Base-by-base conservation (phyloP, 768 basidiomycete genomes). In the Phanerochaete sordida region DNA sequence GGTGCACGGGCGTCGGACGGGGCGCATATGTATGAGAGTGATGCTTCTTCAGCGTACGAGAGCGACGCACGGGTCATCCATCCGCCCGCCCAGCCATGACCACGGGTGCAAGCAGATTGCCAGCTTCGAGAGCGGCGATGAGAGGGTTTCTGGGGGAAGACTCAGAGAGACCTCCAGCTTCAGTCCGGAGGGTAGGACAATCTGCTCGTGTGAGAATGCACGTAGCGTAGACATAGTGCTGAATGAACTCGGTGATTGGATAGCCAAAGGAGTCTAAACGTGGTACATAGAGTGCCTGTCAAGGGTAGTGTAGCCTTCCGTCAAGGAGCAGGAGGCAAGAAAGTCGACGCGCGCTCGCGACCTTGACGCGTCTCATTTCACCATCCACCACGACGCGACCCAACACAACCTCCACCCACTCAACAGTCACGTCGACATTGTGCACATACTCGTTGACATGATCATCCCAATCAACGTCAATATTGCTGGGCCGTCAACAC, bases 101-200 rank as follows among this genome's bases (percentile, higher is more conserved):
- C 91, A 93, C 6, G 92, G 92, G 65, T 93, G 91, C 12, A 90
- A 74, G 64, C 85, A 85, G n/a, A 93, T 73, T 0, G 85, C 90
- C 6, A 88, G 70, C 62, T 82, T 85, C 39, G 39, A 11, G 39
- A 19, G 8, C 4, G 39, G 4, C 8, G 8, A 9, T 16, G 39
- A 4, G 11, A 16, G 19, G 8, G 8, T 12, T 6, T 43, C 19
- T 19, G 39, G 8, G 8, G 39, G 39, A 16, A 43, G 39, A 16
- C 39, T 43, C 8, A 43, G 19, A 19, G 39, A 43, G 39, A 65
- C 65, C 46, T 71, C 69, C 6, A 71, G 62, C 0, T 31, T 44
- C 4, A 65, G 61, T 1, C 70, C 70, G 4, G 67, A 70, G 3
- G 67, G 63, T 13, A 71, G 61, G 16, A 64, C 51, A 23, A 69